A percentile compares a stretch with the other conserved stretches of the same genome.
Conservation (phyloP, 495 filamentous ascomycete genomes). For the Thozetella sp. region DNA sequence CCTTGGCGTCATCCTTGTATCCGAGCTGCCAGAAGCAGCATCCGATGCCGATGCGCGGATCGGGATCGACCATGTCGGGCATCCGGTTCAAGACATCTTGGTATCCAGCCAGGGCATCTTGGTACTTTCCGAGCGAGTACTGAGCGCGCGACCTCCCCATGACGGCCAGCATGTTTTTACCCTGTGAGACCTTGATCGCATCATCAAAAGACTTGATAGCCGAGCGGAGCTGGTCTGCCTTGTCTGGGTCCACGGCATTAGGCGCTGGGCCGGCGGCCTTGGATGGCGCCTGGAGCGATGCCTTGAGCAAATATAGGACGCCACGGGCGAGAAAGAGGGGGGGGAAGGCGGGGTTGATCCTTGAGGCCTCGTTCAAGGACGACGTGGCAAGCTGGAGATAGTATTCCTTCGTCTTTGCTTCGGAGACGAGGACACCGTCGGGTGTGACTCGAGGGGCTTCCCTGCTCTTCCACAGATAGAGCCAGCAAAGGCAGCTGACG, state of each 20-base stretch:
- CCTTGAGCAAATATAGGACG: constrained; percentile 82
- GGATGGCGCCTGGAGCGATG: constrained; percentile 80
- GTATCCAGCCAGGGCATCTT: constrained; percentile 80
- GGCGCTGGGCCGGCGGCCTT: constrained; percentile 51
- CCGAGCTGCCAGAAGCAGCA: constrained; percentile 95
- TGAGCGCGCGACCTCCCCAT: constrained; percentile 83
- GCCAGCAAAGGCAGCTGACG: constrained; percentile 84
- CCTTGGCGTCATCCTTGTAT: constrained; percentile 87
- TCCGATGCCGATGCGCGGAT: constrained; percentile 92
- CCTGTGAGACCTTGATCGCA: constrained; percentile 77
- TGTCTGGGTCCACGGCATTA: constrained; percentile 66
- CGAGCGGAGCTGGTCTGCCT: constrained; percentile 75
- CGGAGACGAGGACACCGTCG: constrained; percentile 60
- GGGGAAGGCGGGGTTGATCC: constrained; percentile 89
- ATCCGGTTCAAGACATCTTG: constrained; percentile 83
- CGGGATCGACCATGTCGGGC: constrained; percentile 89
- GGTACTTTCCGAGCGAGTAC: constrained; percentile 80
- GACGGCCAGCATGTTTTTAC: constrained; percentile 86
- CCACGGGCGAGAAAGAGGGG: constrained; percentile 91
- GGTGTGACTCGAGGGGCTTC: constrained; percentile 79
- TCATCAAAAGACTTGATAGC: constrained; percentile 93
- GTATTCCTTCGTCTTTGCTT: constrained; percentile 86
- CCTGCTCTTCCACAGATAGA: constrained; percentile 89
- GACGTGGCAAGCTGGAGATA: constrained; percentile 90
- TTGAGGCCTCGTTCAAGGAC: constrained; percentile 88